Conservation (phyloP, 495 filamentous ascomycete species). For the Podospora bellae-mahoneyi region DNA sequence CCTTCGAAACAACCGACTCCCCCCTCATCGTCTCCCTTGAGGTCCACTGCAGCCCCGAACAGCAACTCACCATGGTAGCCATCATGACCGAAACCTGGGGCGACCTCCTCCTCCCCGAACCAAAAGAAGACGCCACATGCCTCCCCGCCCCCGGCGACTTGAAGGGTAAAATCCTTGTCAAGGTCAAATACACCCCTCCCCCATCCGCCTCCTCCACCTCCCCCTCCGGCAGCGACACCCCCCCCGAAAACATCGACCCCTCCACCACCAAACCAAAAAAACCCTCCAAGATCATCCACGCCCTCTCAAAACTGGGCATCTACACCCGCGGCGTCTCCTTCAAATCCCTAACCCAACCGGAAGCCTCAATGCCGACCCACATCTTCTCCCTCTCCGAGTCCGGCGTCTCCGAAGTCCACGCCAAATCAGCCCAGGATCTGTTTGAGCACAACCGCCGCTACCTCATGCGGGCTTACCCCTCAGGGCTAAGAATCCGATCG, state of each 20-base stretch:
- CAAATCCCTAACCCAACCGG: slow-evolving; percentile 58
- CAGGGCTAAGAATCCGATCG: slow-evolving; percentile 73
- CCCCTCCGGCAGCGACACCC: background rate
- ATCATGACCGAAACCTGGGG: slow-evolving; percentile 82
- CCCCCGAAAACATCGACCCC: slow-evolving; percentile 17
- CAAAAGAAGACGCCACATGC: slow-evolving; percentile 43
- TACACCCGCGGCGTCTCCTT: slow-evolving; percentile 83
- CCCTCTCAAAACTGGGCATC: slow-evolving; percentile 69
- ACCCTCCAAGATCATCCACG: slow-evolving; percentile 68
- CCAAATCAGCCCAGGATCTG: slow-evolving; percentile 55
- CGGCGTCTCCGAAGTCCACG: slow-evolving; percentile 67
- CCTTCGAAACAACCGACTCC: slow-evolving; percentile 67
- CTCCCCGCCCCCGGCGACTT: slow-evolving; percentile 67
- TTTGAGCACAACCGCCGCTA: slow-evolving; percentile 80
- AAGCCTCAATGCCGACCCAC: slow-evolving; percentile 71
- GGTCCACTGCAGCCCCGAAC: slow-evolving; percentile 71
- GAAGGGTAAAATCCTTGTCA: slow-evolving; percentile 78
- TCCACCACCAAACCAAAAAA: slow-evolving; percentile 37
- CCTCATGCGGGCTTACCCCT: slow-evolving; percentile 88
- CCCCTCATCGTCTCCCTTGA: slow-evolving; percentile 89
- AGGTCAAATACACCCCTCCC: slow-evolving; percentile 71
- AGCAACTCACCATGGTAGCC: slow-evolving; percentile 84
- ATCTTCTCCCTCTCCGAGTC: slow-evolving; percentile 85
- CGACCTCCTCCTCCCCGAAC: slow-evolving; percentile 61
- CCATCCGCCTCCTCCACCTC: slow-evolving; percentile 24